Conservation (phyloP, 345 rosid genomes). For the Lagerstroemia speciosa region DNA sequence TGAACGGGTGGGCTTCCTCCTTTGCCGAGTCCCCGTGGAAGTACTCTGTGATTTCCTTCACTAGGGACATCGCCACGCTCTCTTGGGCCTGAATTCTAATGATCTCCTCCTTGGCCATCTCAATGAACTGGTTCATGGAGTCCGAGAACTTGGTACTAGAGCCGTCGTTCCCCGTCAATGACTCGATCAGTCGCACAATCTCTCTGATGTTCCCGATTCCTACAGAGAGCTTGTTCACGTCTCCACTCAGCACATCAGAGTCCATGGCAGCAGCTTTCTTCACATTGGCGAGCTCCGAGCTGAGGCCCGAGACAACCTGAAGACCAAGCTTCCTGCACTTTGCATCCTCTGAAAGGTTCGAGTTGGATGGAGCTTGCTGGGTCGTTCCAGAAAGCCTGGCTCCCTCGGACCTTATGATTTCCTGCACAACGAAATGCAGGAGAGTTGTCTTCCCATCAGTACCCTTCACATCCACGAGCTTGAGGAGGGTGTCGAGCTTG, state of each 20-base stretch:
- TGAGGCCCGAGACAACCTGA: constrained; percentile 80
- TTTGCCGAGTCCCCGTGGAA: constrained; percentile 98
- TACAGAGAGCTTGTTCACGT: constrained; percentile 70
- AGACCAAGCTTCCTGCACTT: constrained; percentile 84
- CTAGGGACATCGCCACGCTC: constrained; percentile 73
- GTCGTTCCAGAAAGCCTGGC: constrained; percentile 56
- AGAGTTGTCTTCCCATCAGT: constrained; percentile 96
- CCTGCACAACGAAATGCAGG: constrained; percentile 93
- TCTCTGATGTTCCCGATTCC: constrained; percentile 52
- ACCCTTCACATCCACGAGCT: constrained; percentile 92
- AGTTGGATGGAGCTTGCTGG: constrained; percentile 19
- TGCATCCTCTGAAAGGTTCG: constrained; percentile 44
- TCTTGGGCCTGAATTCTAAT: constrained; percentile 85
- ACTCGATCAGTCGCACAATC: constrained; percentile 37
- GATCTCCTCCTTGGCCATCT: constrained; percentile 69
- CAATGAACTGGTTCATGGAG: constrained; percentile 58
- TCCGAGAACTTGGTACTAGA: constrained; percentile 51
- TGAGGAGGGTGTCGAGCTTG: constrained; percentile 95
- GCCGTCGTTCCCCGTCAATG: constrained; percentile 27
- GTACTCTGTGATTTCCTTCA: constrained; percentile 94
- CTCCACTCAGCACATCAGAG: constrained; percentile 74
- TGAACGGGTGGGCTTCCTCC: constrained; percentile 97
- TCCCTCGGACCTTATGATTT: constrained; percentile 88
- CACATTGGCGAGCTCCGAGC: constrained; percentile 68
- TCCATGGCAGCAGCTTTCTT: constrained; percentile 99